phyloP scores from a whole-genome alignment of 352 stramenopile genomes.

The Poterioochromonas sp. region DNA sequence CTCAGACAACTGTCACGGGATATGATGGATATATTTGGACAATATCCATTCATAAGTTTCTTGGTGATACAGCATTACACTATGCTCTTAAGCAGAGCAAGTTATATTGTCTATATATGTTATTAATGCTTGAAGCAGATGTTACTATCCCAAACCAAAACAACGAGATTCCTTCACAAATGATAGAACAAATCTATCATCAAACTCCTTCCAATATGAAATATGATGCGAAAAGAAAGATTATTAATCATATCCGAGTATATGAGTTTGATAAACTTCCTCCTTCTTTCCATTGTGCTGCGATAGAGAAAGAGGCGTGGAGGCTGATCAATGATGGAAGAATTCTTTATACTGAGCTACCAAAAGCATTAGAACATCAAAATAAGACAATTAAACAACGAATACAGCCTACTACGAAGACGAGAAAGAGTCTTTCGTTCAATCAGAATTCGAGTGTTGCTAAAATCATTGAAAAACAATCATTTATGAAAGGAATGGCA shows the following conservation, averaged over 20 bases:
- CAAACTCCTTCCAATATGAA: not conserved
- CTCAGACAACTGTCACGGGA: not conserved
- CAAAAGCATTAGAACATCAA: not conserved
- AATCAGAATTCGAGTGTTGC: not conserved
- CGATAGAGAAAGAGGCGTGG: constrained; percentile 6
- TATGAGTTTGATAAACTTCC: not conserved
- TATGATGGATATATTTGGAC: constrained; percentile 22
- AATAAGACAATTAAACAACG: not conserved
- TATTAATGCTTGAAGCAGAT: not conserved
- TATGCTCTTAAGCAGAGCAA: not conserved
- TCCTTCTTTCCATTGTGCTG: not conserved
- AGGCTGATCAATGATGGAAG: not conserved
- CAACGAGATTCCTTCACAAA: not conserved
- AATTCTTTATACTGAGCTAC: not conserved
- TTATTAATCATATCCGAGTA: not conserved
- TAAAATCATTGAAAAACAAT: not conserved
- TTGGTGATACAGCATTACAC: constrained; percentile 19
- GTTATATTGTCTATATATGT: not conserved
- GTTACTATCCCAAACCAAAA: not conserved
- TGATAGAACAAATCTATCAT: not conserved
- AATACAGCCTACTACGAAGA: not conserved
- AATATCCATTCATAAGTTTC: not conserved
- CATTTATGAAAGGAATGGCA: not conserved
- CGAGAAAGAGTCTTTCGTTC: not conserved
- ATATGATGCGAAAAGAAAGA: not conserved